Percentiles rank a stretch among this genome's conserved stretches.
Evolutionary conservation across 495 filamentous ascomycete genomes (phyloP).

Genomic region (Poronia punctata): DNA sequence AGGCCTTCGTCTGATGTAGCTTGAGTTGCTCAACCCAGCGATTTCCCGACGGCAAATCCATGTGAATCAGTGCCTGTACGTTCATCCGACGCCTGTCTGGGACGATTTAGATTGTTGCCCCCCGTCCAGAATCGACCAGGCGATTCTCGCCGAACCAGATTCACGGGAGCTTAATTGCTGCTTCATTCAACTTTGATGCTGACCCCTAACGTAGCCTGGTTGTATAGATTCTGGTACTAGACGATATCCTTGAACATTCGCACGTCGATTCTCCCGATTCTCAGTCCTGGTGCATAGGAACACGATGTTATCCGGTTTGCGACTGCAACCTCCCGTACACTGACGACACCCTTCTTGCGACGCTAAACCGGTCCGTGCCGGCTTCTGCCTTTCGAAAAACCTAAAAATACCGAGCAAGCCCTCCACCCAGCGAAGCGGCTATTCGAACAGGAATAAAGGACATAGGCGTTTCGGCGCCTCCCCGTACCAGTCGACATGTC

Average conservation of each 20-base stretch:
- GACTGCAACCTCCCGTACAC: constrained; percentile 22
- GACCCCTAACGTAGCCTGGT: constrained; percentile 9
- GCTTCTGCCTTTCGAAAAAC: too few relatives aligned
- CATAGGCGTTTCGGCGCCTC: constrained; percentile 17
- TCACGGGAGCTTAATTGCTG: not conserved
- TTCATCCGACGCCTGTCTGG: too few relatives aligned
- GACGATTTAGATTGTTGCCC: too few relatives aligned
- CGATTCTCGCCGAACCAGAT: not conserved
- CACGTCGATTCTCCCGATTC: constrained; percentile 17
- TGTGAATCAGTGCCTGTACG: too few relatives aligned
- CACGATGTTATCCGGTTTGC: constrained; percentile 24
- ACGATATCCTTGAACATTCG: constrained; percentile 14
- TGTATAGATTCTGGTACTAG: constrained; percentile 21
- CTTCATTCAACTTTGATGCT: constrained; percentile 15
- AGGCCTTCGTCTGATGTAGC: constrained; percentile 2
- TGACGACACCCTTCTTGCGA: constrained; percentile 20
- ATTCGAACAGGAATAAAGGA: constrained; percentile 15
- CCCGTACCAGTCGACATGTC: constrained; percentile 40
- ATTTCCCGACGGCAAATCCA: too few relatives aligned
- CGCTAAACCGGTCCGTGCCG: constrained; percentile 2
- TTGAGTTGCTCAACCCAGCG: constrained; percentile 2
- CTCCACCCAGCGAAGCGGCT: constrained; percentile 12
- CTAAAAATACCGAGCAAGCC: too few relatives aligned
- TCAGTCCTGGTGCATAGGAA: constrained; percentile 17
- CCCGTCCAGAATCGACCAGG: not conserved